Base-by-base conservation (phyloP, 2,329 filamentous ascomycete species). In the Aureobasidium sp. region DNA sequence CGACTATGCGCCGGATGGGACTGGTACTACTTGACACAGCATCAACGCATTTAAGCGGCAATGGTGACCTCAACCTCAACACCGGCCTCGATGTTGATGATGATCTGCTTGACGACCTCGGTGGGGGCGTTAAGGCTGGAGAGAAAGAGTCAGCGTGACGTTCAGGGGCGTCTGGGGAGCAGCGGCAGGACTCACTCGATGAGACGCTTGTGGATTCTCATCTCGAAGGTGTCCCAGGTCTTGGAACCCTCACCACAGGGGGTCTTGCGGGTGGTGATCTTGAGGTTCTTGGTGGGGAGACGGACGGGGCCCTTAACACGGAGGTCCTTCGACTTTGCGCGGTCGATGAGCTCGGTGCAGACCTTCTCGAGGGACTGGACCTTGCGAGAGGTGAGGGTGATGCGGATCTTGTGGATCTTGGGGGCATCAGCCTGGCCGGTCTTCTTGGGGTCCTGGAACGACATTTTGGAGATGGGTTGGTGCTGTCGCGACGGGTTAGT, bases 241-340 rank as follows among this genome's bases (percentile, higher is more conserved):
- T 99, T 99, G 81, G 89, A 95, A 83, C 94, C 94, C 87, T 99
- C 94, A 89, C 94, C 94, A 82, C 90, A 94, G 79, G 94, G 94
- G 69, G 94, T 97, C 89, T 99, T 99, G 77, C 94, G 89, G 84
- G 94, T 96, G 78, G 90, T 91, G 84, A 96, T 87, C 85, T 94
- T 91, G 75, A 97, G 86, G 78, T 86, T 90, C 88, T 97, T 96
- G 84, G 92, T 97, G 74, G 94, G 91, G 74, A 97, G 89, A 76
- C 93, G 91, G 80, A 97, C 93, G 77, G 93, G 91, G 76, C 94
- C 93, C 89, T 97, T 97, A 83, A 96, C 91, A 78, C 89, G 89
- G 75, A 99, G 90, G 78, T 95, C 91, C 92, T 99, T 99, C 84
- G 84, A 87, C 85, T 96, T 96, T 76, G 94, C 91, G 77, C 94